Conservation (phyloP, 306 rosid genomes). For the Cucumis melo region DNA sequence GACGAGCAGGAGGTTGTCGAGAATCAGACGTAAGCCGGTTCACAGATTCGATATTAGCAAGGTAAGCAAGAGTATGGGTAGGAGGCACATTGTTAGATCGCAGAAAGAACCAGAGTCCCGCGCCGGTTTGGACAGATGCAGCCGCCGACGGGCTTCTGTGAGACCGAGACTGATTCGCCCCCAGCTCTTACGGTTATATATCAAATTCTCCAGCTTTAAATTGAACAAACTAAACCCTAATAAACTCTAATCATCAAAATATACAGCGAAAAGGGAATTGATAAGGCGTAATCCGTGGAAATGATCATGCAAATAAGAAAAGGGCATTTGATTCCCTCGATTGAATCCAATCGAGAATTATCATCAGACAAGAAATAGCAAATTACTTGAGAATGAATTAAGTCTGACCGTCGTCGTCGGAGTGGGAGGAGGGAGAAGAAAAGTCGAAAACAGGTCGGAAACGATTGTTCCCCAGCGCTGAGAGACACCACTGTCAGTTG, state of each 20-base stretch:
- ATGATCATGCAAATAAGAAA: not conserved
- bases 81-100: constrained; percentile 68
- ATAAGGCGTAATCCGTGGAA: not conserved
- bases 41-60: constrained; percentile 52
- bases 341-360: not conserved
- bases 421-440: not conserved
- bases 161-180: constrained; percentile 98
- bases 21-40: constrained; percentile 43
- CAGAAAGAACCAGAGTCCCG: constrained; percentile 69
- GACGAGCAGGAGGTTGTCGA: constrained; percentile 13
- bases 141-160: constrained; percentile 60
- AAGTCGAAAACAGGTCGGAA: not conserved
- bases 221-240: constrained; percentile 22
- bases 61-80: constrained; percentile 70
- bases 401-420: not conserved
- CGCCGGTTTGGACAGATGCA: constrained; percentile 22
- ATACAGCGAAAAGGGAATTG: not conserved
- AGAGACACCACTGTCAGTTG: constrained; percentile 2
- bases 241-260: constrained; percentile 3
- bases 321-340: not conserved
- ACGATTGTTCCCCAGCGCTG: not conserved
- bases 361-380: not conserved
- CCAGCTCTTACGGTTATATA: constrained; percentile 62
- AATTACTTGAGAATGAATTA: not conserved
- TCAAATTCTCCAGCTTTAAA: constrained; percentile 18